These are phyloP conservation scores for Paraleonurus japonicus DNA, from an alignment of 257 asterid species.

Conservation along the genomic window DNA sequence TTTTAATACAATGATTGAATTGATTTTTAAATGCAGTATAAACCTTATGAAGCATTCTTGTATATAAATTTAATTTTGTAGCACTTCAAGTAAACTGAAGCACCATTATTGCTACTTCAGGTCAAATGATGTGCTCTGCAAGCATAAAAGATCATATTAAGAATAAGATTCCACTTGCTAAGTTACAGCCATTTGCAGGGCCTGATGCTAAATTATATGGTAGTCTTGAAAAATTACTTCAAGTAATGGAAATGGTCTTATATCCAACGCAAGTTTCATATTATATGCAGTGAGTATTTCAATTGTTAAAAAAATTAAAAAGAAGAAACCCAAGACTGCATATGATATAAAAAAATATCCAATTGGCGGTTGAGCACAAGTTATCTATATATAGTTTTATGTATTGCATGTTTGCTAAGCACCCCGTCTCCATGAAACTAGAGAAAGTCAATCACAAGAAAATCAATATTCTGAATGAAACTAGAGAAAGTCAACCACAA, in stretches of 20 bases:
- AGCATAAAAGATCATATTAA: not conserved
- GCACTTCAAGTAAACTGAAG: not conserved
- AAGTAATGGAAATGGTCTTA: not conserved
- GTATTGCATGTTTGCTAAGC: conserved; percentile 12
- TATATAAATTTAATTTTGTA: not conserved
- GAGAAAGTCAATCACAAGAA: conserved; percentile 5
- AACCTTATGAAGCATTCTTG: not conserved
- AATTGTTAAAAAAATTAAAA: not conserved
- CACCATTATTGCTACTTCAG: not conserved
- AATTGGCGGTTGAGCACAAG: not conserved
- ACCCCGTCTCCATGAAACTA: conserved; percentile 4
- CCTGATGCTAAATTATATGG: not conserved
- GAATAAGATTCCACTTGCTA: not conserved
- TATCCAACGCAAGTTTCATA: not conserved
- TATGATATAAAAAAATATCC: not conserved
- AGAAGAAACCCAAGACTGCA: not conserved
- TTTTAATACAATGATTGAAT: not conserved
- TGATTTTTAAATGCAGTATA: not conserved
- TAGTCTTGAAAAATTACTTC: not conserved
- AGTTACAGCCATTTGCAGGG: conserved; percentile 12
- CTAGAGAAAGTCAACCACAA: not conserved
- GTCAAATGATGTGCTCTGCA: not conserved
- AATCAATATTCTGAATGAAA: not conserved
- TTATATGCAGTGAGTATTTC: not conserved
- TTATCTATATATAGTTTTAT: not conserved